Conservation (phyloP, 2,329 filamentous ascomycete species). For the Aphanoascus verrucosus region DNA sequence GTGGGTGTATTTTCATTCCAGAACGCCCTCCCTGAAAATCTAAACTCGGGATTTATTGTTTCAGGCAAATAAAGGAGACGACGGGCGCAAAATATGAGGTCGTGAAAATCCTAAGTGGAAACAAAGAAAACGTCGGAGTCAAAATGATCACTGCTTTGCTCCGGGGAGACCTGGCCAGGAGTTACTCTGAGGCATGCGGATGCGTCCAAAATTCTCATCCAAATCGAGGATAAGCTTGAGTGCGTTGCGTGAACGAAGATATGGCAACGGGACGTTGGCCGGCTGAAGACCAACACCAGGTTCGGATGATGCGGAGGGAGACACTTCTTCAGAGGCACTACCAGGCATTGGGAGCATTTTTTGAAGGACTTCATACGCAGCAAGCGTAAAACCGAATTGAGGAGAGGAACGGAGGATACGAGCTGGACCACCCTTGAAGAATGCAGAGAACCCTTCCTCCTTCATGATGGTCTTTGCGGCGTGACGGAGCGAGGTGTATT, state of each 20-base stretch:
- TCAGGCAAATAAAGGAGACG: not conserved
- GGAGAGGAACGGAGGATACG: conserved; percentile 91
- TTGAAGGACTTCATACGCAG: conserved; percentile 87
- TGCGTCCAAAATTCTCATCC: conserved; percentile 80
- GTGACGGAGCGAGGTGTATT: conserved; percentile 79
- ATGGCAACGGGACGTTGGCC: conserved; percentile 53
- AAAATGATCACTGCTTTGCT: conserved; percentile 13
- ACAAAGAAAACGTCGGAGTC: not conserved
- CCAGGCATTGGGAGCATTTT: conserved; percentile 69
- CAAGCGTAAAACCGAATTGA: conserved; percentile 95
- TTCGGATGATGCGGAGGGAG: conserved; percentile 51
- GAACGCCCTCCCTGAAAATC: conserved; percentile 1
- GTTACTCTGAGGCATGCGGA: conserved; percentile 45
- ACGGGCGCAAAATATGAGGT: not conserved
- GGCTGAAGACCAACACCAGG: conserved; percentile 54
- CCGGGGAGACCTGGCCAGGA: conserved; percentile 13
- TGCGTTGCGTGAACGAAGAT: conserved; percentile 71
- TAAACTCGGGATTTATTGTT: conserved; percentile 2
- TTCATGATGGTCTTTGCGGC: conserved; percentile 71
- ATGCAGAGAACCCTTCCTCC: conserved; percentile 89
- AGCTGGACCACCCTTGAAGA: conserved; percentile 97
- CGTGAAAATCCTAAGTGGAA: not conserved
- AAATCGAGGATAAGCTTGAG: conserved; percentile 92
- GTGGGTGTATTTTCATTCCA: conserved; percentile 1
- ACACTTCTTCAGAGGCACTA: conserved; percentile 41